Evolutionary conservation across 2,329 filamentous ascomycete genomes (phyloP).

Genomic region (Paecilomyces dactylethromorphus): DNA sequence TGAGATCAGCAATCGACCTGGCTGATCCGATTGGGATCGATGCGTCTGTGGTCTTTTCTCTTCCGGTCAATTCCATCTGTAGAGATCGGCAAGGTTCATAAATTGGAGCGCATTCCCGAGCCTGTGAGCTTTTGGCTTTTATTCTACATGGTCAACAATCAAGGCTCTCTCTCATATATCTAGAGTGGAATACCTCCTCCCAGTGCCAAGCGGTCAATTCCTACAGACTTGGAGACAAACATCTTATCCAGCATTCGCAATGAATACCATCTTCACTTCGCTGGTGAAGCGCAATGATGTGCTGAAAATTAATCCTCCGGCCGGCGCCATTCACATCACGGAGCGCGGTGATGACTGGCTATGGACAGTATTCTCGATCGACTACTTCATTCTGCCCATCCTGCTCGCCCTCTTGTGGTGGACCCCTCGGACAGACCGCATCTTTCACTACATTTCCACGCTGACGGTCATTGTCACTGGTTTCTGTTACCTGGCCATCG

Average conservation of each 20-base stretch:
- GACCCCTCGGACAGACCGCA: neutral
- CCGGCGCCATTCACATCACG: conserved; percentile 17
- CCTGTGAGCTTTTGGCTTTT: neutral
- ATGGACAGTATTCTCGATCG: neutral
- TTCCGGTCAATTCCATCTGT: neutral
- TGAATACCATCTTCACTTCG: neutral
- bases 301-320: neutral
- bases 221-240: neutral
- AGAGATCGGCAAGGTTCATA: neutral
- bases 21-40: neutral
- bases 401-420: neutral
- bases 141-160: neutral
- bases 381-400: neutral
- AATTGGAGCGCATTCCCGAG: neutral
- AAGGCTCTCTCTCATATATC: neutral
- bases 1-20: neutral
- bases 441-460: neutral
- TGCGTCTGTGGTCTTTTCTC: neutral
- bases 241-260: neutral
- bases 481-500: neutral
- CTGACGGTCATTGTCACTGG: neutral
- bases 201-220: neutral
- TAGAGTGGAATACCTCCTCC: neutral
- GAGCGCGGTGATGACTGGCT: conserved; percentile 5
- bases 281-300: neutral